Conservation (phyloP, 805 yeast genomes). For the Wickerhamomyces kurtzmanii region DNA sequence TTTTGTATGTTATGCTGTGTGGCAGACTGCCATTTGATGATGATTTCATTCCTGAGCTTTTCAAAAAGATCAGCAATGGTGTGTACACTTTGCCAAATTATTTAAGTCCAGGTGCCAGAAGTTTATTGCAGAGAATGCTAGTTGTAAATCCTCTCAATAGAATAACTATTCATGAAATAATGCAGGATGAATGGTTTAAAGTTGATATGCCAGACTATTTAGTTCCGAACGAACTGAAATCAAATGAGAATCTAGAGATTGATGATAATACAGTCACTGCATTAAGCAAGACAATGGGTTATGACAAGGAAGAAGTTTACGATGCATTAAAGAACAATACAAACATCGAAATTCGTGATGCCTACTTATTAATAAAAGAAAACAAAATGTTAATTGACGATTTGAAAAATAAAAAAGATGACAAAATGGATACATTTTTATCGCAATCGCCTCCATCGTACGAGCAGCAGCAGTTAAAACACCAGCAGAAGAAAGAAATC, state of each 20-base stretch:
- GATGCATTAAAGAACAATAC: conserved; percentile 56
- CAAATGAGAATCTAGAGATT: conserved; percentile 27
- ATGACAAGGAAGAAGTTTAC: conserved; percentile 72
- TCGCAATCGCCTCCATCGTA: conserved; percentile 53
- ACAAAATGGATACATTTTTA: conserved; percentile 46
- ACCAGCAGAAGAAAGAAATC: conserved; percentile 1
- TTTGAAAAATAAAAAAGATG: conserved; percentile 41
- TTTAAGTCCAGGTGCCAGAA: conserved; percentile 77
- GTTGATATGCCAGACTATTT: conserved; percentile 73
- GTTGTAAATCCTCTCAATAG: conserved; percentile 92
- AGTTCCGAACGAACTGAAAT: conserved; percentile 37
- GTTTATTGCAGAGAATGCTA: conserved; percentile 76
- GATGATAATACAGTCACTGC: conserved; percentile 73
- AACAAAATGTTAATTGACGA: conserved; percentile 63
- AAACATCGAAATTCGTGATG: conserved; percentile 74
- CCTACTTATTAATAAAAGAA: conserved; percentile 74
- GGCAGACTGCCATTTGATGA: conserved; percentile 95
- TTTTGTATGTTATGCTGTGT: conserved; percentile 89
- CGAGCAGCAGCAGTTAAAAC: conserved; percentile 7
- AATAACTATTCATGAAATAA: conserved; percentile 84
- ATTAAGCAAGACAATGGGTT: conserved; percentile 79
- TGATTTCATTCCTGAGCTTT: conserved; percentile 88
- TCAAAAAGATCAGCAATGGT: conserved; percentile 88
- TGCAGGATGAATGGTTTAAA: conserved; percentile 92
- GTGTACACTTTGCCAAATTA: conserved; percentile 86